Percentiles rank a stretch among this genome's conserved stretches.
These are phyloP conservation scores for Meredithiella fracta DNA, from an alignment of 2,329 filamentous ascomycete genomes.

Conservation along the genomic window DNA sequence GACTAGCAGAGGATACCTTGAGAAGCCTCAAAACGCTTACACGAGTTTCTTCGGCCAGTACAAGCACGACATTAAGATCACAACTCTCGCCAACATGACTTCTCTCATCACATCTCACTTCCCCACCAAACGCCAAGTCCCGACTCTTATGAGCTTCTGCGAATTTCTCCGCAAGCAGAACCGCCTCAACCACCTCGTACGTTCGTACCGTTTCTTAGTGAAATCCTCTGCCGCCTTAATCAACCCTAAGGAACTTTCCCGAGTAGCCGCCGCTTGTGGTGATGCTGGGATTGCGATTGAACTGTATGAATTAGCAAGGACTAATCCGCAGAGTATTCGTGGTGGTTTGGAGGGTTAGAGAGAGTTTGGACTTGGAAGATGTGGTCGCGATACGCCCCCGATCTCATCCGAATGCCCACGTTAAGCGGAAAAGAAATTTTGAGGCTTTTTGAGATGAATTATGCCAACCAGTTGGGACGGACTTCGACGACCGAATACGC, in stretches of 20 bases:
- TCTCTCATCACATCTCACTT: constrained; percentile 7
- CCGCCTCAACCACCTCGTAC: constrained; percentile 14
- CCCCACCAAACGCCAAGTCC: constrained; percentile 6
- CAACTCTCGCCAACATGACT: constrained; percentile 10
- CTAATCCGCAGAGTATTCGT: constrained; percentile 5
- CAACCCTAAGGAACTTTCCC: constrained; percentile 4
- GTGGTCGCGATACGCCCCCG: constrained; percentile 21
- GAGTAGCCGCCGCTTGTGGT: constrained; percentile 15
- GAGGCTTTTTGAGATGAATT: constrained; percentile 8
- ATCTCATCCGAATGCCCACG: constrained; percentile 19
- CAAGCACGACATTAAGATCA: not conserved
- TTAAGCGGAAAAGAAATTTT: constrained; percentile 3
- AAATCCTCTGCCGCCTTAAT: not conserved
- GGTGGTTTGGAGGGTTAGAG: constrained; percentile 9
- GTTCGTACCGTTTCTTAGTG: constrained; percentile 14
- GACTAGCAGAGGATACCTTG: constrained; percentile 15
- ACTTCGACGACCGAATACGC: constrained; percentile 7
- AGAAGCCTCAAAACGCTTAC: not conserved
- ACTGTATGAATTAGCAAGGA: constrained; percentile 16
- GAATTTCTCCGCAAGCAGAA: constrained; percentile 14
- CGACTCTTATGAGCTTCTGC: constrained; percentile 14
- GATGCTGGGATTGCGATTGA: constrained; percentile 19
- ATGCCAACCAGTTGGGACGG: constrained; percentile 1
- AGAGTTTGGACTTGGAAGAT: constrained; percentile 21
- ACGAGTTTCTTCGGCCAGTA: not conserved